Conservation (phyloP, 2,329 filamentous ascomycete species). For the Fusarium sp. region DNA sequence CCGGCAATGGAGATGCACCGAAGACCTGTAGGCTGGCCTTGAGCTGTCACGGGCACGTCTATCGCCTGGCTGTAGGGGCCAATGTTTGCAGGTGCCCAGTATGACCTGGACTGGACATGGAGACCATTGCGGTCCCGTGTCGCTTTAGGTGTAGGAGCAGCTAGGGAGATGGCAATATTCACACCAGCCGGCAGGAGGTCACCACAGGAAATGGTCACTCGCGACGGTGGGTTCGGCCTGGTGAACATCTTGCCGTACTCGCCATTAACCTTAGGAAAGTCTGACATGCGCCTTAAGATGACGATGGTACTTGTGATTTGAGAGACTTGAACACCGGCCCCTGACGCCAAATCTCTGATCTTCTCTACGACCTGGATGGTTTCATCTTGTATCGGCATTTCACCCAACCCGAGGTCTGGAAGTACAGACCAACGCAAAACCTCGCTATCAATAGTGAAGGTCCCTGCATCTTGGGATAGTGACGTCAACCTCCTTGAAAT, state of each 20-base stretch:
- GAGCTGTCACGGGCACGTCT: constrained; percentile 52
- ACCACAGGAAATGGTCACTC: constrained; percentile 85
- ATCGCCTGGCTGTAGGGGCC: constrained; percentile 96
- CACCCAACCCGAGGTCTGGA: constrained; percentile 36
- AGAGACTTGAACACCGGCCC: constrained; percentile 42
- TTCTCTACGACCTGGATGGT: constrained; percentile 58
- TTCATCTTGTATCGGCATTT: constrained; percentile 56
- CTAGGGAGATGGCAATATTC: constrained; percentile 69
- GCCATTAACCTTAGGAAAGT: constrained; percentile 80
- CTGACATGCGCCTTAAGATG: constrained; percentile 79
- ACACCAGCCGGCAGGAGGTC: constrained; percentile 67
- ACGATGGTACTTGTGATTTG: constrained; percentile 69
- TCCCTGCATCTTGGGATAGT: constrained; percentile 2
- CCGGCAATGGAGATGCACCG: constrained; percentile 77
- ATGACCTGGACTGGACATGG: constrained; percentile 92
- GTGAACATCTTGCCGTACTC: constrained; percentile 80
- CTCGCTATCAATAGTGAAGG: constrained; percentile 32
- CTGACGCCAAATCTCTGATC: constrained; percentile 54
- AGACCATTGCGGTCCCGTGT: constrained; percentile 65
- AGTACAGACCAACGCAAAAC: constrained; percentile 53
- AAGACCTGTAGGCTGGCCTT: constrained; percentile 31
- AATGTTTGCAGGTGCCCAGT: constrained; percentile 98
- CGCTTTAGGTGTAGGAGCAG: constrained; percentile 48
- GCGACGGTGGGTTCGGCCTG: constrained; percentile 82
- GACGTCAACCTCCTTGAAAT: neutral